phyloP scores from a whole-genome alignment of 2,329 filamentous ascomycete species.

The Helicocarpus griseus region DNA sequence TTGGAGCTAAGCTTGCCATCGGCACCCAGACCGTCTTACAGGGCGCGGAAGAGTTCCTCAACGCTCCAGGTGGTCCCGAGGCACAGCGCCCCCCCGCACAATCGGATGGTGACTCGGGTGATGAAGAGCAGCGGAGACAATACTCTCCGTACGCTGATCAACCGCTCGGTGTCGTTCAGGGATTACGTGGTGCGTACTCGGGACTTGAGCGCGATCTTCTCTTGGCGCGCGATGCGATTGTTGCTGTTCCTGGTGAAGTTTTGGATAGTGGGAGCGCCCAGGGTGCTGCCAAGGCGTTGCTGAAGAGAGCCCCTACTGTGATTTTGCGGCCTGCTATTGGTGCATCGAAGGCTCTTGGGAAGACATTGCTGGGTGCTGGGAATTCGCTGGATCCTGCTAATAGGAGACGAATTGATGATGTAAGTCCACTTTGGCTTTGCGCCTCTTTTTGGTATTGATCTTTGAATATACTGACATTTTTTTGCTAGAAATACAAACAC shows the following conservation, averaged over 20 bases:
- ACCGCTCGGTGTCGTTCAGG: slow-evolving; percentile 78
- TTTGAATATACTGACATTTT: neutral
- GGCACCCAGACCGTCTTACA: slow-evolving; percentile 91
- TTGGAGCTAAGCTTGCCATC: slow-evolving; percentile 88
- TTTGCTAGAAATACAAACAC: slow-evolving; percentile 34
- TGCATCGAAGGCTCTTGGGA: slow-evolving; percentile 76
- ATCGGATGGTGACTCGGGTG: slow-evolving; percentile 51
- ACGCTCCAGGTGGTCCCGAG: slow-evolving; percentile 21
- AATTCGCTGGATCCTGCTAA: slow-evolving; percentile 84
- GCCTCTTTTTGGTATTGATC: neutral
- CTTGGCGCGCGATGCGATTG: slow-evolving; percentile 78
- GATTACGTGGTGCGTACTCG: slow-evolving; percentile 70
- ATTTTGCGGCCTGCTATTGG: slow-evolving; percentile 86
- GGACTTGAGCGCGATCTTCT: slow-evolving; percentile 82
- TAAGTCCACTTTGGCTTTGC: slow-evolving; percentile 48
- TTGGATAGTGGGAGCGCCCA: slow-evolving; percentile 76
- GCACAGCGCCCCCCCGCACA: slow-evolving; percentile 37
- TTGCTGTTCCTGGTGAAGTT: slow-evolving; percentile 85
- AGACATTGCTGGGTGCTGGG: slow-evolving; percentile 82
- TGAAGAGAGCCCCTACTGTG: slow-evolving; percentile 79
- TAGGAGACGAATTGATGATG: slow-evolving; percentile 73
- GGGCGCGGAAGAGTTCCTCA: slow-evolving; percentile 72
- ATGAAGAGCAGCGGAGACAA: slow-evolving; percentile 60
- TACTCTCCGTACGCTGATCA: slow-evolving; percentile 92
- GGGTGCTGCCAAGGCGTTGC: slow-evolving; percentile 68